Percentiles rank a stretch among this genome's conserved stretches.
These are phyloP conservation scores for Fusarium sp. DNA, from an alignment of 2,329 filamentous ascomycete species.

Conservation along the genomic window DNA sequence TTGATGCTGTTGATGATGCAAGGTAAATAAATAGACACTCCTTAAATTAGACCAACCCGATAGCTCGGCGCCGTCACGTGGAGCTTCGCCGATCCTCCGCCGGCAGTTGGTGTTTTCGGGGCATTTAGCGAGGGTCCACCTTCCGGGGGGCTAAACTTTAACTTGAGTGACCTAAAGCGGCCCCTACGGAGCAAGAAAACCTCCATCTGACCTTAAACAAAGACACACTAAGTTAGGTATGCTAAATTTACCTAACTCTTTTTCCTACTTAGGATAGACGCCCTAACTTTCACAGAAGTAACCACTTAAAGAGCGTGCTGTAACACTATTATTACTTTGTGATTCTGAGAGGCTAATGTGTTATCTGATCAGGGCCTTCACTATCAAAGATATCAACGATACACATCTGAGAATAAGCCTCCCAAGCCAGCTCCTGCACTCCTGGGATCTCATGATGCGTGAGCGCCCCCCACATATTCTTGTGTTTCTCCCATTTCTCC, in stretches of 20 bases:
- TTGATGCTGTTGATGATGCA: background rate
- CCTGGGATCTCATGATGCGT: no score
- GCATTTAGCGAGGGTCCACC: background rate
- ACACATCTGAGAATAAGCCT: background rate
- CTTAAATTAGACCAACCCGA: slow-evolving; percentile 14
- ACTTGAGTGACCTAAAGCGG: background rate
- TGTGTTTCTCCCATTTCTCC: no score
- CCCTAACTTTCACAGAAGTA: background rate
- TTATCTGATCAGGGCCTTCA: background rate
- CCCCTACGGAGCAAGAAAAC: background rate
- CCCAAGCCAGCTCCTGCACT: background rate
- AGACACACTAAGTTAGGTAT: background rate
- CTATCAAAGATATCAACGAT: background rate
- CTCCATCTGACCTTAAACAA: background rate
- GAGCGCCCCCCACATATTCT: no score
- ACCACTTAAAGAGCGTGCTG: background rate
- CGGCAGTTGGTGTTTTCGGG: slow-evolving; percentile 6
- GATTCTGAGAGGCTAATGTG: no score
- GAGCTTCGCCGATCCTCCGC: slow-evolving; percentile 14
- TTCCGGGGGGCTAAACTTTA: background rate
- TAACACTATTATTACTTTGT: background rate
- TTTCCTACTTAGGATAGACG: background rate
- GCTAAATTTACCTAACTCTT: background rate
- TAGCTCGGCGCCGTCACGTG: slow-evolving; percentile 26
- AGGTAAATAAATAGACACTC: background rate